Conservation (phyloP, 176 grass and related monocot genomes). For the Saccharum officinarum region DNA sequence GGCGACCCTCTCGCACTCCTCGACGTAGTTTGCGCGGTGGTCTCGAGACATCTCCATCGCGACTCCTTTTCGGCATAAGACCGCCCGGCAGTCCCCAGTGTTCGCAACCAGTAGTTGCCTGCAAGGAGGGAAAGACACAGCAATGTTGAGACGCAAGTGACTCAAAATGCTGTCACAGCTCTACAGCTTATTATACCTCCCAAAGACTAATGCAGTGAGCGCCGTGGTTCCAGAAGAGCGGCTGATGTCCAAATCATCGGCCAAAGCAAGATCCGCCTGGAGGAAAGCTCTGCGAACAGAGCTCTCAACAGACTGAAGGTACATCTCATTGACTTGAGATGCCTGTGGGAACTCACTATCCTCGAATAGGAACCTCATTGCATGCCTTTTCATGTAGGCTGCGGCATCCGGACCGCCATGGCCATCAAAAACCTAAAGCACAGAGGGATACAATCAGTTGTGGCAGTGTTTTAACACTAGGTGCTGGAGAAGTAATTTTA, state of each 20-base stretch:
- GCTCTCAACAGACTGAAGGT: constrained; percentile 57
- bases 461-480: neutral
- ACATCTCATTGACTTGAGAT: constrained; percentile 46
- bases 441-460: constrained; percentile 14
- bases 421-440: constrained; percentile 83
- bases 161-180: no score
- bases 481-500: neutral
- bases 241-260: constrained; percentile 59
- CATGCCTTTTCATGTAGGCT: constrained; percentile 91
- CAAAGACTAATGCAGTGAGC: constrained; percentile 69
- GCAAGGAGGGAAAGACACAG: constrained; percentile 7
- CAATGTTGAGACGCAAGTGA: neutral
- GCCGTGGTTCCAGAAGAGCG: constrained; percentile 86
- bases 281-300: constrained; percentile 62
- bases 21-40: constrained; percentile 57
- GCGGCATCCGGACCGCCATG: constrained; percentile 86
- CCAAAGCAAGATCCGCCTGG: constrained; percentile 69
- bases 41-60: constrained; percentile 87
- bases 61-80: constrained; percentile 72
- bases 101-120: constrained; percentile 92
- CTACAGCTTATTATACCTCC: constrained; percentile 42
- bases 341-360: constrained; percentile 72
- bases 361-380: constrained; percentile 78
- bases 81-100: constrained; percentile 81
- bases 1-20: constrained; percentile 56